Evolutionary conservation across 768 basidiomycete genomes (phyloP).

Genomic region (Bullera alba): DNA sequence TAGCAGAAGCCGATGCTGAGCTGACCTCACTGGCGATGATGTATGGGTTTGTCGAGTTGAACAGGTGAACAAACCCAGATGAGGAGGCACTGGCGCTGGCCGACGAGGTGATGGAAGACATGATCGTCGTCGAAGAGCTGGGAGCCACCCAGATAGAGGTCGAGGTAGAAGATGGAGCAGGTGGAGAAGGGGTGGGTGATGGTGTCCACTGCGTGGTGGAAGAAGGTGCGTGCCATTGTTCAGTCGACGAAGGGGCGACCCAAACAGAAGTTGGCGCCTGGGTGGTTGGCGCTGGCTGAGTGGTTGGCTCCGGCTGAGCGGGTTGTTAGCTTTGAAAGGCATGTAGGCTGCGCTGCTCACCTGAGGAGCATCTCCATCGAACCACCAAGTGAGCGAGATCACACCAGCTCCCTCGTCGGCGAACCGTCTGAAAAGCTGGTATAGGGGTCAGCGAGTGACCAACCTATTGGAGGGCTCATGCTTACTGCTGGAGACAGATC

Average conservation of each 20-base stretch:
- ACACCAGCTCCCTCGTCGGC: conserved; percentile 22
- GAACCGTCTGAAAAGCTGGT: conserved; percentile 32
- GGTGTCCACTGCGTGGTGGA: neutral
- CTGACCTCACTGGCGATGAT: conserved; percentile 14
- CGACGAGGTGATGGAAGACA: conserved; percentile 8
- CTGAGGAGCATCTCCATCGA: conserved; percentile 13
- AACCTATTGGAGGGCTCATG: neutral
- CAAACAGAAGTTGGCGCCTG: conserved; percentile 1
- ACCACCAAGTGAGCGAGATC: conserved; percentile 38
- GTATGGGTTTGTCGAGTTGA: conserved; percentile 23
- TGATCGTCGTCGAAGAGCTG: conserved; percentile 14
- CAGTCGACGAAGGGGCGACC: no score
- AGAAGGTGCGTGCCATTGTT: conserved; percentile 3
- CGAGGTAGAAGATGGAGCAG: conserved; percentile 9
- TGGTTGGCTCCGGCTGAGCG: neutral
- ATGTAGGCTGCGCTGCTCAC: no score
- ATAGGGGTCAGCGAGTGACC: neutral
- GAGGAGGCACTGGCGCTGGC: conserved; percentile 7
- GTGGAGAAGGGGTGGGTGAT: conserved; percentile 2
- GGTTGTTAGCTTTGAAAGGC: conserved; percentile 3
- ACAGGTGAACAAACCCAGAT: neutral
- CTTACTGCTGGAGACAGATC: conserved; percentile 32
- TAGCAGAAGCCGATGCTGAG: conserved; percentile 3
- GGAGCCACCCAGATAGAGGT: conserved; percentile 24
- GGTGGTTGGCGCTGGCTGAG: no score